A percentile compares a stretch with the other conserved stretches of the same genome.
phyloP scores from a whole-genome alignment of 140 eudicot genomes.

The Bidens hawaiensis region DNA sequence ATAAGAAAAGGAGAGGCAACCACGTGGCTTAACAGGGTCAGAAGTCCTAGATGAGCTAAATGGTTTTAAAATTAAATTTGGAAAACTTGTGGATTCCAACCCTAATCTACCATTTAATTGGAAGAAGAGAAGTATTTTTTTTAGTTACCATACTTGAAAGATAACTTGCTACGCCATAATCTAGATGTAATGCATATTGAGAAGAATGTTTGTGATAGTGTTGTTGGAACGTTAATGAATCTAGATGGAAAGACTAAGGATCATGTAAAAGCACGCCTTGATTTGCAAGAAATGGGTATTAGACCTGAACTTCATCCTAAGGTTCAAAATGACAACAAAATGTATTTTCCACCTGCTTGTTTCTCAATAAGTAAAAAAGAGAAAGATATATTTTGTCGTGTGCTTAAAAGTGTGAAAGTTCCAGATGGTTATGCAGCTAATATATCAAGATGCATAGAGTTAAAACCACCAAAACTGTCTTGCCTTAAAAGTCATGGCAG shows the following conservation, averaged over 20 bases:
- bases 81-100: conserved; percentile 8
- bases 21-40: no score
- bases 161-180: conserved; percentile 9
- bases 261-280: neutral
- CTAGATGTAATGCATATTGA: conserved; percentile 23
- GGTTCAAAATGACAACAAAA: neutral
- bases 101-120: conserved; percentile 12
- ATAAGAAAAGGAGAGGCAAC: no score
- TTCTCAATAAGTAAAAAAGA: neutral
- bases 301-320: conserved; percentile 14
- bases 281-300: conserved; percentile 8
- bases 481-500: conserved; percentile 15
- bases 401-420: conserved; percentile 13
- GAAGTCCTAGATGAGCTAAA: no score
- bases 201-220: conserved; percentile 9
- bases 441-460: conserved; percentile 2
- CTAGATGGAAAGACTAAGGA: conserved; percentile 15
- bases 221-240: conserved; percentile 8
- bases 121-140: conserved; percentile 20
- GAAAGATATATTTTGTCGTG: neutral
- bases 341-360: conserved; percentile 10
- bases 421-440: conserved; percentile 20
- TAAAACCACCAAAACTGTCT: neutral
- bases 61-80: conserved; percentile 8
- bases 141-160: conserved; percentile 2